Evolutionary conservation across 352 stramenopile genomes (phyloP).

Genomic region (Aphanomyces euteiches): DNA sequence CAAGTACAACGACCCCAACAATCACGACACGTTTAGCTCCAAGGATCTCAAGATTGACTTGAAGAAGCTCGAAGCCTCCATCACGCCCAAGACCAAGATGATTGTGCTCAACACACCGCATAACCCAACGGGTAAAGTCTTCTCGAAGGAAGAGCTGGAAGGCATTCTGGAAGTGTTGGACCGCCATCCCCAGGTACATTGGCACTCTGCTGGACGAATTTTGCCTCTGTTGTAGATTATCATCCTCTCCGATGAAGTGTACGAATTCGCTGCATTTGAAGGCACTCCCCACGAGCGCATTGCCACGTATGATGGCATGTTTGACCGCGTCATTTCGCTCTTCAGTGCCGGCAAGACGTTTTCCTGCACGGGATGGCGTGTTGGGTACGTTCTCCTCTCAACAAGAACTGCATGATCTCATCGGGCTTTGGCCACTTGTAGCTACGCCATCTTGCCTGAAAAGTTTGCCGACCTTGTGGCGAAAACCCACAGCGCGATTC

Average conservation of each 20-base stretch:
- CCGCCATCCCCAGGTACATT: slow-evolving; percentile 63
- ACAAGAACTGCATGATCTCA: slow-evolving; percentile 42
- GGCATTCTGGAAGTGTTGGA: slow-evolving; percentile 87
- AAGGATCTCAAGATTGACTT: slow-evolving; percentile 86
- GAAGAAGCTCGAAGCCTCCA: slow-evolving; percentile 69
- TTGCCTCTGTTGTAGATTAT: slow-evolving; percentile 44
- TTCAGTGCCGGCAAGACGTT: slow-evolving; percentile 91
- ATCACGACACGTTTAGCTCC: slow-evolving; percentile 50
- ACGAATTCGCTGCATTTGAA: slow-evolving; percentile 95
- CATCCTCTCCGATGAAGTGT: slow-evolving; percentile 97
- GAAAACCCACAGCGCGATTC: slow-evolving; percentile 77
- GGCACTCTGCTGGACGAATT: background rate
- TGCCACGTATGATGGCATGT: slow-evolving; percentile 81
- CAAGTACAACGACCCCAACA: slow-evolving; percentile 40
- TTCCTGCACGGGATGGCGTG: slow-evolving; percentile 90
- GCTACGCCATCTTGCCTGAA: slow-evolving; percentile 61
- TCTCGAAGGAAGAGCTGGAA: slow-evolving; percentile 90
- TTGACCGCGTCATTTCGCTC: slow-evolving; percentile 82
- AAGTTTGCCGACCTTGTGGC: slow-evolving; percentile 59
- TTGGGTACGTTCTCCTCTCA: slow-evolving; percentile 84
- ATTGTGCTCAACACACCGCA: slow-evolving; percentile 98
- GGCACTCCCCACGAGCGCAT: slow-evolving; percentile 65
- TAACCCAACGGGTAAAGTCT: slow-evolving; percentile 99
- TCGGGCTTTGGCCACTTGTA: background rate
- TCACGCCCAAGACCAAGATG: slow-evolving; percentile 89